Evolutionary conservation across 257 asterid species (phyloP).

Genomic region (Scutellaria minor): DNA sequence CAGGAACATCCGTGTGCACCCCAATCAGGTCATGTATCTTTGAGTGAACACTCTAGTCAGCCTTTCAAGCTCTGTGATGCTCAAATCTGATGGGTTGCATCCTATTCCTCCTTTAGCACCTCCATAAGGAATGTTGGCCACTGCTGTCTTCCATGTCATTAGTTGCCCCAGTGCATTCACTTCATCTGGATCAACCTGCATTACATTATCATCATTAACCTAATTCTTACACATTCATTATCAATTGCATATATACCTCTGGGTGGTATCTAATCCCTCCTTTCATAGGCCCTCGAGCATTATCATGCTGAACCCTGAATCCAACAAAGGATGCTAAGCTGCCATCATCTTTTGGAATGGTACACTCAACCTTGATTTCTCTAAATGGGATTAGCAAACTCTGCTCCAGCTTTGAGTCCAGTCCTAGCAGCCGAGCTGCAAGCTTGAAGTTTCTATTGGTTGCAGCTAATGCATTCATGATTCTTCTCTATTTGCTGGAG

Average conservation of each 20-base stretch:
- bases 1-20: constrained; percentile 86
- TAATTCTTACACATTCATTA: neutral
- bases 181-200: constrained; percentile 92
- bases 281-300: constrained; percentile 97
- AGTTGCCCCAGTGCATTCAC: constrained; percentile 93
- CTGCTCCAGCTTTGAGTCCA: constrained; percentile 86
- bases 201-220: too few relatives aligned
- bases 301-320: constrained; percentile 90
- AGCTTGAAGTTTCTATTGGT: constrained; percentile 91
- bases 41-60: constrained; percentile 91
- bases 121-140: constrained; percentile 92
- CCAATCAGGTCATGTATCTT: constrained; percentile 91
- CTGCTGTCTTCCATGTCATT: constrained; percentile 99
- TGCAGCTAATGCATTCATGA: constrained; percentile 94
- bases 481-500: constrained; percentile 8
- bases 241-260: constrained; percentile 49
- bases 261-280: constrained; percentile 99
- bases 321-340: constrained; percentile 85
- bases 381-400: constrained; percentile 90
- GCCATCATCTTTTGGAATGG: constrained; percentile 95
- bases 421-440: constrained; percentile 83
- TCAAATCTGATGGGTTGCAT: constrained; percentile 72
- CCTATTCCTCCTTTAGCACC: constrained; percentile 99
- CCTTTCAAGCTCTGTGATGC: constrained; percentile 78
- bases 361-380: constrained; percentile 98